Conservation (phyloP, 1,139 yeast genomes). For the Scheffersomyces insectosa region DNA sequence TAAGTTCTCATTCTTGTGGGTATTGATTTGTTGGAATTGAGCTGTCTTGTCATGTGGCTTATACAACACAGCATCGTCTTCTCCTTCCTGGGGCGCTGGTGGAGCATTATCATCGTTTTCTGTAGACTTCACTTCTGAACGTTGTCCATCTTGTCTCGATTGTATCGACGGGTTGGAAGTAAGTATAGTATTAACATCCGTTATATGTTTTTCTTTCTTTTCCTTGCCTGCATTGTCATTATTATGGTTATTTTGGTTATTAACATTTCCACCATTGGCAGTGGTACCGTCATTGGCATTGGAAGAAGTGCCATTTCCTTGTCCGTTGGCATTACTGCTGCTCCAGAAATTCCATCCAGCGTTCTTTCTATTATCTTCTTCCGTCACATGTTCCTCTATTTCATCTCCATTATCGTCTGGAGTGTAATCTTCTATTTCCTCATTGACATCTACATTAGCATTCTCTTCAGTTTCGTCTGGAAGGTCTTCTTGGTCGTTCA, state of each 20-base stretch:
- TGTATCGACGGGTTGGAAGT: conserved; percentile 34
- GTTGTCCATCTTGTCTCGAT: conserved; percentile 15
- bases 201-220: conserved; percentile 9
- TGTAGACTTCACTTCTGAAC: not conserved
- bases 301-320: conserved; percentile 1
- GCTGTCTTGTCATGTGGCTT: conserved; percentile 46
- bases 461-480: conserved; percentile 4
- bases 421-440: conserved; percentile 24
- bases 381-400: conserved; percentile 31
- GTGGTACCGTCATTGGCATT: too few relatives aligned
- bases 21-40: conserved; percentile 45
- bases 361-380: conserved; percentile 22
- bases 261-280: conserved; percentile 2
- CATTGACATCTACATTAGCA: conserved; percentile 11
- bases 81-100: conserved; percentile 10
- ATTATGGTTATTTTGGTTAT: conserved; percentile 4
- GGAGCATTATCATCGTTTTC: conserved; percentile 6
- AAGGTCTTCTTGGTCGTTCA: conserved; percentile 8
- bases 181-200: conserved; percentile 33
- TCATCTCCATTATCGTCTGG: conserved; percentile 34
- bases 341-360: conserved; percentile 44
- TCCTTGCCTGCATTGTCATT: conserved; percentile 10
- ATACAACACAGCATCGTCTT: conserved; percentile 48
- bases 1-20: conserved; percentile 47
- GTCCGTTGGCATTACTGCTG: conserved; percentile 9